Conservation (phyloP, 2,329 filamentous ascomycete genomes). For the Fusarium subtropicale region DNA sequence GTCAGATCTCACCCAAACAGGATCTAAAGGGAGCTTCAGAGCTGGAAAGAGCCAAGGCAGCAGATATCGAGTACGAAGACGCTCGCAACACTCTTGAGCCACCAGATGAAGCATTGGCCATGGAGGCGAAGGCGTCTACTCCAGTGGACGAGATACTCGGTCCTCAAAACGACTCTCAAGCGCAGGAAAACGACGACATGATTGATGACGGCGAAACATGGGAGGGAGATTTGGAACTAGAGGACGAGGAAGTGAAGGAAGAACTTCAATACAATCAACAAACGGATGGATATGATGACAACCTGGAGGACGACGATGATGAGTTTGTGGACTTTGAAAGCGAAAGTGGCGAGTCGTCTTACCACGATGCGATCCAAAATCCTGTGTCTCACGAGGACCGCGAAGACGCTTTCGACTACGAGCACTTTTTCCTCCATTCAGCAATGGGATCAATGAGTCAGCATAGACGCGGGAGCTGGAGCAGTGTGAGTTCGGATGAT, state of each 20-base stretch:
- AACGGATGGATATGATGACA: slow-evolving; percentile 41
- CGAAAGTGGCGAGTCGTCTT: slow-evolving; percentile 72
- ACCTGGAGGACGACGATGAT: slow-evolving; percentile 47
- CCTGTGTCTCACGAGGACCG: slow-evolving; percentile 88
- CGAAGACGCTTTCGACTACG: slow-evolving; percentile 95
- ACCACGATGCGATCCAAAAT: slow-evolving; percentile 70
- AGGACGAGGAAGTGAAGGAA: slow-evolving; percentile 25
- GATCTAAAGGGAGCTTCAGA: slow-evolving; percentile 11
- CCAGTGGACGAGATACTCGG: slow-evolving; percentile 19
- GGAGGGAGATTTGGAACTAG: slow-evolving; percentile 22
- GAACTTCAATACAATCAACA: slow-evolving; percentile 42
- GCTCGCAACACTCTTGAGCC: slow-evolving; percentile 1
- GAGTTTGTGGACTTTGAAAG: slow-evolving; percentile 61
- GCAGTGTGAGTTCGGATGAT: slow-evolving; percentile 68
- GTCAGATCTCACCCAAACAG: slow-evolving; percentile 1
- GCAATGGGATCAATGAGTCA: slow-evolving; percentile 82
- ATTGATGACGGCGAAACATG: slow-evolving; percentile 49
- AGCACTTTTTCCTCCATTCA: slow-evolving; percentile 94
- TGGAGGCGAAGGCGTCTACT: slow-evolving; percentile 2
- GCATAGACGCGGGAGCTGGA: slow-evolving; percentile 55
- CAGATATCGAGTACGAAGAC: slow-evolving; percentile 22
- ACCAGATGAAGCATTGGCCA: background rate
- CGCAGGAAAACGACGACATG: slow-evolving; percentile 43
- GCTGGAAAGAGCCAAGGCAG: slow-evolving; percentile 18
- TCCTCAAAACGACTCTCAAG: slow-evolving; percentile 25